Conservation (phyloP, 352 stramenopile genomes). For the Phytophthora ramorum region DNA sequence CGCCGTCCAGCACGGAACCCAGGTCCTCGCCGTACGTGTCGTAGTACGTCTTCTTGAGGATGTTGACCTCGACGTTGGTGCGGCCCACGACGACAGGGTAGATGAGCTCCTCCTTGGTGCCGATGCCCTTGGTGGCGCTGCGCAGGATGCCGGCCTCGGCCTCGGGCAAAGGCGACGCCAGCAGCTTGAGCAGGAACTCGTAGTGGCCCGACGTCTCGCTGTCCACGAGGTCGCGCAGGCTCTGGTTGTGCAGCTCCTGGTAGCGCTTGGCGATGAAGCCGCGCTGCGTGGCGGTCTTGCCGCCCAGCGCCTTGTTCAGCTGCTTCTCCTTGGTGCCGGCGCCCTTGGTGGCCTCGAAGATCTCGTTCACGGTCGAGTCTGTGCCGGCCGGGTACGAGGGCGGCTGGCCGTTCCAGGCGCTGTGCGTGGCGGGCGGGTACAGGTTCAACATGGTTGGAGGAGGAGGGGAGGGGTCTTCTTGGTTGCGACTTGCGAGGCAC, state of each 20-base stretch:
- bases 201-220: constrained; percentile 71
- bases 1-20: constrained; percentile 57
- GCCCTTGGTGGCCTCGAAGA: constrained; percentile 70
- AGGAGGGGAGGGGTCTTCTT: constrained; percentile 3
- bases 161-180: constrained; percentile 65
- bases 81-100: constrained; percentile 72
- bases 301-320: constrained; percentile 65
- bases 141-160: constrained; percentile 69
- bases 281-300: constrained; percentile 67
- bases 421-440: constrained; percentile 77
- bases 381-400: constrained; percentile 54
- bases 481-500: constrained; percentile 22
- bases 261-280: constrained; percentile 76
- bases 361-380: constrained; percentile 66
- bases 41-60: constrained; percentile 86
- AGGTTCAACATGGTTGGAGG: constrained; percentile 71
- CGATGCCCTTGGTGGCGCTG: constrained; percentile 68
- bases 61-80: constrained; percentile 75
- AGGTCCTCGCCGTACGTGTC: constrained; percentile 68
- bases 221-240: constrained; percentile 65
- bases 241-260: constrained; percentile 70
- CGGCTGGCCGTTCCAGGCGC: constrained; percentile 58
- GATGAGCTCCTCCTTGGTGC: constrained; percentile 78
- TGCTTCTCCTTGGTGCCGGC: constrained; percentile 72
- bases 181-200: constrained; percentile 66